Percentiles rank a stretch among this genome's conserved stretches.
Conservation (phyloP, 139 green algal species). For the Zygnema circumcarinatum region DNA sequence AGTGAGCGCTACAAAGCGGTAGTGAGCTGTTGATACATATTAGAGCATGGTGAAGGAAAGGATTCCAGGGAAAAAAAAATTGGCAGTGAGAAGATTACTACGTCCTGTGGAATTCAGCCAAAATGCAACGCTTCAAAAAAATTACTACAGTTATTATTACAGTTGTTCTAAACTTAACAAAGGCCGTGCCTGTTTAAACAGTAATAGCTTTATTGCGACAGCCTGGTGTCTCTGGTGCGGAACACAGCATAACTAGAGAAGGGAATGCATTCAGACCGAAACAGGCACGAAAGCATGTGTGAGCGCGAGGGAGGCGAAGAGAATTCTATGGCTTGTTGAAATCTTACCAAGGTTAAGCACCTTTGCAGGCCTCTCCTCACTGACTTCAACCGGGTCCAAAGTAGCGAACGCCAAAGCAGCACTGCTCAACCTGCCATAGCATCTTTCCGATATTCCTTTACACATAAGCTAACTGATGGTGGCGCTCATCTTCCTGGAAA, state of each 20-base stretch:
- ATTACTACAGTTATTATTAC: background rate
- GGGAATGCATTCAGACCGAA: background rate
- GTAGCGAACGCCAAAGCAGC: conserved; percentile 4
- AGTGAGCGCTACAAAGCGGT: background rate
- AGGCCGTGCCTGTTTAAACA: background rate
- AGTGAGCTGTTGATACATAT: background rate
- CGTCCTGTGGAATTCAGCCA: background rate
- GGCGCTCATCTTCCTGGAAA: too few species aligned
- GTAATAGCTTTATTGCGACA: background rate
- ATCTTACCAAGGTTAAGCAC: conserved; percentile 26
- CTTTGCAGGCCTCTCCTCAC: background rate
- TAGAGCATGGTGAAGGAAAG: background rate
- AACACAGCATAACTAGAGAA: background rate
- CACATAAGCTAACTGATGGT: too few species aligned
- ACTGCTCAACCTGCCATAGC: background rate
- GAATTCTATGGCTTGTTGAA: background rate
- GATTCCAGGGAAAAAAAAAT: background rate
- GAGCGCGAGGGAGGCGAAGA: background rate
- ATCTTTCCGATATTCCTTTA: too few species aligned
- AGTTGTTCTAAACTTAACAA: background rate
- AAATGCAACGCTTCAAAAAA: background rate
- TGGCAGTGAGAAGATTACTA: background rate
- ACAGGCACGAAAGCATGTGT: background rate
- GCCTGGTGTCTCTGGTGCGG: background rate
- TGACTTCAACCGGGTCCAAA: conserved; percentile 6